phyloP scores from a whole-genome alignment of 495 filamentous ascomycete species.

The Aspergillus bridgeri region DNA sequence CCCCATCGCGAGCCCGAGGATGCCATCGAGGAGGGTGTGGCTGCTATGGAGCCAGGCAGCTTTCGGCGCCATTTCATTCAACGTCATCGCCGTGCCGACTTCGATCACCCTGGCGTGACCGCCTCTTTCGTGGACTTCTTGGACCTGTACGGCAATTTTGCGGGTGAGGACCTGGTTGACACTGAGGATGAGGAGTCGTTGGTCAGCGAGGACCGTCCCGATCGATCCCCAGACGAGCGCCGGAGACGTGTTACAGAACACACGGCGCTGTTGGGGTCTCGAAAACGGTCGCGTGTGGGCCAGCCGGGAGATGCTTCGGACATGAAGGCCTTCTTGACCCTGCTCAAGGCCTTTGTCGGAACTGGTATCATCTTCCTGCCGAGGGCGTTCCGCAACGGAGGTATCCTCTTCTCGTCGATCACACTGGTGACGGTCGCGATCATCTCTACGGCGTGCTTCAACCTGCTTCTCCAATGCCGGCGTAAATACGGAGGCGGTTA shows the following conservation, averaged over 20 bases:
- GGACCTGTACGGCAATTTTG: constrained; percentile 67
- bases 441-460: constrained; percentile 86
- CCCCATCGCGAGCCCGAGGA: constrained; percentile 25
- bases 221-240: constrained; percentile 9
- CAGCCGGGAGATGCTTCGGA: constrained; percentile 55
- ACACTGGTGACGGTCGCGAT: constrained; percentile 72
- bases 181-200: constrained; percentile 51
- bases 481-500: constrained; percentile 75
- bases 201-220: constrained; percentile 29
- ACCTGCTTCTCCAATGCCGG: constrained; percentile 78
- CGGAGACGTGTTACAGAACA: constrained; percentile 28
- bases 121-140: constrained; percentile 68
- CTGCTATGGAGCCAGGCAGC: constrained; percentile 48
- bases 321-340: constrained; percentile 63
- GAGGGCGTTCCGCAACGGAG: constrained; percentile 82
- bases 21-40: constrained; percentile 49
- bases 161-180: constrained; percentile 66
- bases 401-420: constrained; percentile 86
- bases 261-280: constrained; percentile 52
- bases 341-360: constrained; percentile 90
- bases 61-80: constrained; percentile 59
- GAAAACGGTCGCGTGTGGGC: constrained; percentile 39
- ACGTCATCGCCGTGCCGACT: constrained; percentile 45
- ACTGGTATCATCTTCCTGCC: constrained; percentile 91
- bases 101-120: constrained; percentile 42